phyloP scores from a whole-genome alignment of 2,329 filamentous ascomycete species.

The Pseudonectria buxi region DNA sequence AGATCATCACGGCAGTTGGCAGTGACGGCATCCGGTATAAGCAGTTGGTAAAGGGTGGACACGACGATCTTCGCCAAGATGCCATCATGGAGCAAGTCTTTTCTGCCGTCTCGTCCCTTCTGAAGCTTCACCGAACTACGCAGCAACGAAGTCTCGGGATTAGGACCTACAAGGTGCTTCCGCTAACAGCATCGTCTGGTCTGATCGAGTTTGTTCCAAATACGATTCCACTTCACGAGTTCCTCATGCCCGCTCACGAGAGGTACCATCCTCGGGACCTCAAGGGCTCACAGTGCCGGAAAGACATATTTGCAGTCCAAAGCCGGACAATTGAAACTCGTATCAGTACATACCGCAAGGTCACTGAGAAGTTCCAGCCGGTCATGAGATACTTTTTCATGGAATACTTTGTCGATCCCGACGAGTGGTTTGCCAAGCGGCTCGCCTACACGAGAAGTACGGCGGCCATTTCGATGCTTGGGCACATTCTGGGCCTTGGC shows the following conservation, averaged over 20 bases:
- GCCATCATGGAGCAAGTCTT: slow-evolving; percentile 99
- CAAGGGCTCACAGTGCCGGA: slow-evolving; percentile 68
- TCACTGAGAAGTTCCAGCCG: slow-evolving; percentile 77
- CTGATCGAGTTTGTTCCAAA: slow-evolving; percentile 96
- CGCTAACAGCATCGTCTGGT: slow-evolving; percentile 75
- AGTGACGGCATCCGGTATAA: slow-evolving; percentile 76
- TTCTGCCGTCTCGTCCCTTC: slow-evolving; percentile 82
- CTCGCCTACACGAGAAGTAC: slow-evolving; percentile 90
- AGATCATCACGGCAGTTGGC: slow-evolving; percentile 78
- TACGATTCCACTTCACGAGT: slow-evolving; percentile 87
- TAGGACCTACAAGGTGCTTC: slow-evolving; percentile 93
- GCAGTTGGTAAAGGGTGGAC: slow-evolving; percentile 90
- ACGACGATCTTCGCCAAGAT: slow-evolving; percentile 93
- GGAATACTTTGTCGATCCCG: slow-evolving; percentile 86
- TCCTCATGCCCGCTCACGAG: slow-evolving; percentile 83
- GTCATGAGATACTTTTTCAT: slow-evolving; percentile 97
- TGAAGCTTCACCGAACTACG: slow-evolving; percentile 79
- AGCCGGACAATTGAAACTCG: slow-evolving; percentile 62
- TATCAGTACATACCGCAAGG: slow-evolving; percentile 67
- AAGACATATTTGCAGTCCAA: slow-evolving; percentile 70
- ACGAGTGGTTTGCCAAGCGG: slow-evolving; percentile 89
- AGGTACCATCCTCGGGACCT: slow-evolving; percentile 79
- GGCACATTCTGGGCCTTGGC: slow-evolving; percentile 85
- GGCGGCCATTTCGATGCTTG: slow-evolving; percentile 90
- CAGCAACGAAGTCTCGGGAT: slow-evolving; percentile 85